phyloP scores from a whole-genome alignment of 768 basidiomycete species.

The Cystofilobasidium capitatum region DNA sequence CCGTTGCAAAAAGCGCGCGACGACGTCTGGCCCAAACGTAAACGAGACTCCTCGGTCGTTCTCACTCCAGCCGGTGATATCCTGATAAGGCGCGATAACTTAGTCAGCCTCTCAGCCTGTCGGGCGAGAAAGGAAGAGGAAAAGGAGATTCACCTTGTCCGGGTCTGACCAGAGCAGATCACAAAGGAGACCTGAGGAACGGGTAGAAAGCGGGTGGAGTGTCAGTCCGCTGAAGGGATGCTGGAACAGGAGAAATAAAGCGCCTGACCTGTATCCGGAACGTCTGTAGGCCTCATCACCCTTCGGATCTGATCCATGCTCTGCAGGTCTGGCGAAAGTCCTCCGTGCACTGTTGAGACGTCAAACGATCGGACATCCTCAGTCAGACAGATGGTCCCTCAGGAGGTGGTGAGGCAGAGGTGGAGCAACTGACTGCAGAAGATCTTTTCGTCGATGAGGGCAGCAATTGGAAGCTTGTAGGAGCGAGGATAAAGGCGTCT shows the following conservation, averaged over 20 bases:
- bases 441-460: conserved; percentile 99
- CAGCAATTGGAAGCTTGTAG: conserved; percentile 62
- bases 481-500: neutral
- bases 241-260: neutral
- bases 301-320: conserved; percentile 99
- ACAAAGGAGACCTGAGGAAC: conserved; percentile 66
- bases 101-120: no score
- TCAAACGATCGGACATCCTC: neutral
- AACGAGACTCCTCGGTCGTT: conserved; percentile 98
- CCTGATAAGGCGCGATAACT: no score
- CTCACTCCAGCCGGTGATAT: conserved; percentile 98
- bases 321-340: conserved; percentile 68
- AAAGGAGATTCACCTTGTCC: no score
- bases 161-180: conserved; percentile 98
- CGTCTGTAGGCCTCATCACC: conserved; percentile 98
- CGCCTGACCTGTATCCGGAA: conserved; percentile 83
- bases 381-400: neutral
- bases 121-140: no score
- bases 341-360: conserved; percentile 5
- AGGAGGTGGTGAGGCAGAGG: neutral
- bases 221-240: neutral
- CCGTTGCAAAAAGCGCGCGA: conserved; percentile 95
- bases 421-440: conserved; percentile 57
- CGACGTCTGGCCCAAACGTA: conserved; percentile 96
- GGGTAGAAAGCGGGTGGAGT: conserved; percentile 6